phyloP scores from a whole-genome alignment of 192 early-diverging fungal genomes.

The Rhizophagus sp. region DNA sequence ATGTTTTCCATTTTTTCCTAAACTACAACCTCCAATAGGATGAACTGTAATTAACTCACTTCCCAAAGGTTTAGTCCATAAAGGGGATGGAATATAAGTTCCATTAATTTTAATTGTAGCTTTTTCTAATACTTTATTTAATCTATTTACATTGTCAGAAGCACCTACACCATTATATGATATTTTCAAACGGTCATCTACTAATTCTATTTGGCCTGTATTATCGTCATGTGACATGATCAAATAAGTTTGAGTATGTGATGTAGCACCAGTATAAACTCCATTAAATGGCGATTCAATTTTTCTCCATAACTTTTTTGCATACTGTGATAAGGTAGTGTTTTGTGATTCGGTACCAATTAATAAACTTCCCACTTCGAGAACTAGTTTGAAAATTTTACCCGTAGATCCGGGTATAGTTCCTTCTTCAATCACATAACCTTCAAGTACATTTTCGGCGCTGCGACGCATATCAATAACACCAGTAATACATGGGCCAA shows the following conservation, averaged over 20 bases:
- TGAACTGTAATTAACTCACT: constrained; percentile 45
- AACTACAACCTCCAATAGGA: constrained; percentile 48
- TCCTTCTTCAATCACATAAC: constrained; percentile 51
- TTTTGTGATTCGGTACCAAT: constrained; percentile 30
- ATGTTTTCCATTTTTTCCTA: constrained; percentile 35
- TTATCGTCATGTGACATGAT: constrained; percentile 54
- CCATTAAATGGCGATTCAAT: constrained; percentile 31
- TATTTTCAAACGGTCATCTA: constrained; percentile 40
- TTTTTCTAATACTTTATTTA: constrained; percentile 35
- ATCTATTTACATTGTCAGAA: constrained; percentile 30
- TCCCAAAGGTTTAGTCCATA: constrained; percentile 34
- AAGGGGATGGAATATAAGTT: constrained; percentile 42
- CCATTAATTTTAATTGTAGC: constrained; percentile 36
- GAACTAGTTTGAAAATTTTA: constrained; percentile 24
- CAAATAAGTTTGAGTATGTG: constrained; percentile 48
- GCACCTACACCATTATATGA: constrained; percentile 39
- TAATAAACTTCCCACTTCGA: constrained; percentile 20
- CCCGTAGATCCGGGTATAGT: constrained; percentile 35
- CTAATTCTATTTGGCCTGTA: constrained; percentile 38
- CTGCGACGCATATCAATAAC: constrained; percentile 45
- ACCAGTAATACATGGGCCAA: constrained; percentile 48
- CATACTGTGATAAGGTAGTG: constrained; percentile 29
- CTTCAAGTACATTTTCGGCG: constrained; percentile 41
- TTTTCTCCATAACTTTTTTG: constrained; percentile 33
- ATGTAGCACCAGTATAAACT: constrained; percentile 40